Conservation (phyloP, 2,329 filamentous ascomycete genomes). For the Drechslerella coelobrocha region DNA sequence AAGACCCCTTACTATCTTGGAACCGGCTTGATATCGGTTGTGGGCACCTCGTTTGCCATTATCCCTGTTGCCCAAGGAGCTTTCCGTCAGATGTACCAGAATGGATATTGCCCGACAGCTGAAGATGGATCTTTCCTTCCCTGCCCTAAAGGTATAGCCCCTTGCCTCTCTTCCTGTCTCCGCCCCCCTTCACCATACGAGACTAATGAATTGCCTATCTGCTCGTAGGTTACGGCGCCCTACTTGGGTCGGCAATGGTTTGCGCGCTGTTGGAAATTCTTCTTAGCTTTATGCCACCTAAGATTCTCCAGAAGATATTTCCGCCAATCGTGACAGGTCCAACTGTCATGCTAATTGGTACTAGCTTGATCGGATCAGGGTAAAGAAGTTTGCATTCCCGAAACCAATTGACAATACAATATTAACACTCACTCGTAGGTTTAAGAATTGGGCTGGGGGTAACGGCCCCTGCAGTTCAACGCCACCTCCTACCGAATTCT, state of each 20-base stretch:
- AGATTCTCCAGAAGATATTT: slow-evolving; percentile 68
- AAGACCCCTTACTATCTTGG: slow-evolving; percentile 67
- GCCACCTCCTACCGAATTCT: slow-evolving; percentile 63
- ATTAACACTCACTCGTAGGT: slow-evolving; percentile 56
- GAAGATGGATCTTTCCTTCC: slow-evolving; percentile 34
- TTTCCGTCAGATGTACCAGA: slow-evolving; percentile 74
- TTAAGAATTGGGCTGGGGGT: slow-evolving; percentile 74
- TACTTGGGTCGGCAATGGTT: slow-evolving; percentile 64
- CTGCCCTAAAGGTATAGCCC: slow-evolving; percentile 28
- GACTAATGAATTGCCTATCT: slow-evolving; percentile 16
- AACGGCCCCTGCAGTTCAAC: slow-evolving; percentile 66
- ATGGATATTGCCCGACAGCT: slow-evolving; percentile 67
- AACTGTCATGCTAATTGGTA: slow-evolving; percentile 71
- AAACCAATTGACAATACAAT: not conserved
- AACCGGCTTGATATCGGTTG: slow-evolving; percentile 79
- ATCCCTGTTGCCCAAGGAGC: slow-evolving; percentile 76
- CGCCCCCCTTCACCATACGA: no score
- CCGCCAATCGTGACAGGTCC: slow-evolving; percentile 73
- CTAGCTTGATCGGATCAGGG: slow-evolving; percentile 67
- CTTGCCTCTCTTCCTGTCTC: slow-evolving; percentile 2
- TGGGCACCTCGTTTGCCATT: slow-evolving; percentile 73
- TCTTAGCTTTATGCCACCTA: slow-evolving; percentile 70
- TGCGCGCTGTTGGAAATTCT: slow-evolving; percentile 72
- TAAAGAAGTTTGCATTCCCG: not conserved
- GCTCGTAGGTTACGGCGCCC: slow-evolving; percentile 68